Evolutionary conservation across 805 yeast species (phyloP).

Genomic region (Clavispora santaluciae): DNA sequence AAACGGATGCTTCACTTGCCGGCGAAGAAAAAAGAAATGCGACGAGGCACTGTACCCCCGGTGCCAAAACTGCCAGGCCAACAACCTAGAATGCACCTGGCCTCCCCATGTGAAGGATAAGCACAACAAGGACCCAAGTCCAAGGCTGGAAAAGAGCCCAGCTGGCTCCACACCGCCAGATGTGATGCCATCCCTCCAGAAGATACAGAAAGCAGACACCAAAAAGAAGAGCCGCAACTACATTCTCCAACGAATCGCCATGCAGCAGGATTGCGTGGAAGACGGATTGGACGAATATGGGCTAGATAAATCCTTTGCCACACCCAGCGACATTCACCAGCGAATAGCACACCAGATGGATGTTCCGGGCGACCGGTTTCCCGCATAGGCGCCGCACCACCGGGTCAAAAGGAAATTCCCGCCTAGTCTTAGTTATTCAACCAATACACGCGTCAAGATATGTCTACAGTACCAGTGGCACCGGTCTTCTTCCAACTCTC

Average conservation of each 20-base stretch:
- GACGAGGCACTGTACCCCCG: constrained; percentile 34
- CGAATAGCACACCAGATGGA: constrained; percentile 12
- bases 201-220: neutral
- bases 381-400: neutral
- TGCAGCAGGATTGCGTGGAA: constrained; percentile 36
- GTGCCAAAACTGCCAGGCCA: constrained; percentile 12
- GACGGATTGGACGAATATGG: constrained; percentile 7
- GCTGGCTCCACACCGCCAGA: neutral
- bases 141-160: neutral
- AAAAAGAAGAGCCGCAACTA: constrained; percentile 10
- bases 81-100: constrained; percentile 12
- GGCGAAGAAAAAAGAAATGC: constrained; percentile 61
- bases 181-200: neutral
- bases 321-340: neutral
- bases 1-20: constrained; percentile 43
- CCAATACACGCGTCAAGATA: no score
- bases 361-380: constrained; percentile 2
- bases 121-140: neutral
- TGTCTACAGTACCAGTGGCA: no score
- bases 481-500: no score
- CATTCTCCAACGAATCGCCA: constrained; percentile 28
- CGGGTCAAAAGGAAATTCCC: no score
- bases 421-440: no score
- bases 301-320: neutral
- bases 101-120: constrained; percentile 9